Conservation (phyloP, 2,329 filamentous ascomycete genomes). For the Colletotrichum nymphaeae region DNA sequence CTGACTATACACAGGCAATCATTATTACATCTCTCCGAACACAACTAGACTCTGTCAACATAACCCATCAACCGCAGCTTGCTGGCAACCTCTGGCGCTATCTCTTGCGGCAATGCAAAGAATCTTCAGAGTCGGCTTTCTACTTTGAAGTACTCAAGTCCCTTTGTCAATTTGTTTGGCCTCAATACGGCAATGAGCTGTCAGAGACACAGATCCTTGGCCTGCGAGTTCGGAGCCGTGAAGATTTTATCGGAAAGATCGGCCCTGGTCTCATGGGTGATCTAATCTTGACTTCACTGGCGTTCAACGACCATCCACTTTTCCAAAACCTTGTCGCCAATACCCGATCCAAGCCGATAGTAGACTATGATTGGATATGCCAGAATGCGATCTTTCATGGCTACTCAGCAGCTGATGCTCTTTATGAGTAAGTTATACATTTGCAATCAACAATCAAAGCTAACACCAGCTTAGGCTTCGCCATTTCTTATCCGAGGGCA, state of each 20-base stretch:
- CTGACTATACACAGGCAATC: conserved; percentile 18
- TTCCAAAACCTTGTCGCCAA: neutral
- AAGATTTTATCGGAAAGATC: conserved; percentile 8
- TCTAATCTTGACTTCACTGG: conserved; percentile 7
- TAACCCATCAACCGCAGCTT: neutral
- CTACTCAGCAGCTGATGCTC: conserved; percentile 3
- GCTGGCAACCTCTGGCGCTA: conserved; percentile 20
- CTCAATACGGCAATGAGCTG: neutral
- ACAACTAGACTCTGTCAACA: conserved; percentile 14
- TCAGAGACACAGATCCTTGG: neutral
- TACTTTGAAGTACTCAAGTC: conserved; percentile 4
- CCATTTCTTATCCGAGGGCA: conserved; percentile 8
- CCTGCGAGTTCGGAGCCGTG: neutral
- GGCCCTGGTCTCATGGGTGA: conserved; percentile 11
- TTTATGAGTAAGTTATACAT: conserved; percentile 1
- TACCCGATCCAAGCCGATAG: neutral
- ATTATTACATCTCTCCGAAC: conserved; percentile 17
- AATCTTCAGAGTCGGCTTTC: neutral
- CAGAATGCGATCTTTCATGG: neutral
- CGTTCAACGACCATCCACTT: neutral
- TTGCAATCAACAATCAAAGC: neutral
- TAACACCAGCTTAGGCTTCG: conserved; percentile 11
- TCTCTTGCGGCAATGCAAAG: conserved; percentile 10
- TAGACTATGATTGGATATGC: conserved; percentile 21
- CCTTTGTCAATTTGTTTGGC: conserved; percentile 6